phyloP scores from a whole-genome alignment of 306 rosid genomes.

The Vigna mungo region DNA sequence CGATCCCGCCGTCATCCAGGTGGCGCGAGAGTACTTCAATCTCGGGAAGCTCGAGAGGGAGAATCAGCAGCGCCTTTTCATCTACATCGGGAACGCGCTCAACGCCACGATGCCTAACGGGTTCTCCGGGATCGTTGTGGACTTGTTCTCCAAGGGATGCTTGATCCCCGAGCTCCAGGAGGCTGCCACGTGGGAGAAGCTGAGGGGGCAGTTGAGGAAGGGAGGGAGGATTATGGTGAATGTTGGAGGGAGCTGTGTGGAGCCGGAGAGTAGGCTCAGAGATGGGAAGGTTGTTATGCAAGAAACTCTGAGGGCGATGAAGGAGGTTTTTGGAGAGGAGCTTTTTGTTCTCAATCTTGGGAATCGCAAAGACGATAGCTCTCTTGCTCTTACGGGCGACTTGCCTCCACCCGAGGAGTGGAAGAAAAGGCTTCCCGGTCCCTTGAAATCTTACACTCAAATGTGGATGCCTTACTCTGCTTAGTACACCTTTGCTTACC shows the following conservation, averaged over 20 bases:
- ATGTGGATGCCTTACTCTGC: slow-evolving; percentile 58
- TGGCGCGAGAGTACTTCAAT: slow-evolving; percentile 77
- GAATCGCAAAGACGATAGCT: slow-evolving; percentile 75
- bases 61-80: slow-evolving; percentile 53
- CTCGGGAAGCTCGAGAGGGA: slow-evolving; percentile 64
- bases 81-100: slow-evolving; percentile 74
- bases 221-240: slow-evolving; percentile 94
- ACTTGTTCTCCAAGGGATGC: slow-evolving; percentile 70
- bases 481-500: slow-evolving; percentile 13
- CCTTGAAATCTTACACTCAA: slow-evolving; percentile 58
- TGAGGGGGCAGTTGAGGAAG: slow-evolving; percentile 65
- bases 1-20: slow-evolving; percentile 80
- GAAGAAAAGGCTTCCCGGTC: slow-evolving; percentile 62
- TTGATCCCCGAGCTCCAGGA: slow-evolving; percentile 87
- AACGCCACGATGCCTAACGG: slow-evolving; percentile 64
- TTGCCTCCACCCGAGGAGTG: slow-evolving; percentile 59
- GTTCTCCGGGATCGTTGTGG: slow-evolving; percentile 84
- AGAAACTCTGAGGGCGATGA: slow-evolving; percentile 77
- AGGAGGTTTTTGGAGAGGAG: slow-evolving; percentile 54
- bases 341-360: slow-evolving; percentile 72
- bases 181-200: slow-evolving; percentile 68
- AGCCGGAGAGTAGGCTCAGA: slow-evolving; percentile 69
- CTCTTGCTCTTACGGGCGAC: slow-evolving; percentile 83
- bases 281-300: slow-evolving; percentile 74
- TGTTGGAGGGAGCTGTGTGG: slow-evolving; percentile 95